These are phyloP conservation scores for Mucor piriformis DNA, from an alignment of 371 early-diverging fungal species.

Conservation along the genomic window DNA sequence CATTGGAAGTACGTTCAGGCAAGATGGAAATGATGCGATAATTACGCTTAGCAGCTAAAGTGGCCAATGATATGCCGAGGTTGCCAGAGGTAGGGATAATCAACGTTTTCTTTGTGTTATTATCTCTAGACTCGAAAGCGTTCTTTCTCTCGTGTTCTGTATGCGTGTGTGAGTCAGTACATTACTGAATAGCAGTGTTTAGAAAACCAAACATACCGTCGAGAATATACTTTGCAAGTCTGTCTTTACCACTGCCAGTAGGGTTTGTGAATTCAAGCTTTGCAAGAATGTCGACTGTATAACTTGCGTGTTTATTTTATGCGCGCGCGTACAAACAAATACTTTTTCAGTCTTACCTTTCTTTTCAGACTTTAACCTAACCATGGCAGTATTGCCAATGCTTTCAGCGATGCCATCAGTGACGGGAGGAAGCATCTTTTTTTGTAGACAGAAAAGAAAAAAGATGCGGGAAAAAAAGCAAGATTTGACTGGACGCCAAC, in stretches of 20 bases:
- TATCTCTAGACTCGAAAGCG: constrained; percentile 21
- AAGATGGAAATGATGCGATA: constrained; percentile 66
- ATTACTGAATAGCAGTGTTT: too few species aligned
- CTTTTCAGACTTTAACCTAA: constrained; percentile 22
- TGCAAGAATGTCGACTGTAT: constrained; percentile 59
- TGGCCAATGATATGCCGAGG: constrained; percentile 55
- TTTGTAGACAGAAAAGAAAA: not conserved
- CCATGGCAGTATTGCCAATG: constrained; percentile 49
- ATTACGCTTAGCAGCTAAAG: constrained; percentile 43
- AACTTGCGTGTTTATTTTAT: not conserved
- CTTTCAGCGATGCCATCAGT: constrained; percentile 28
- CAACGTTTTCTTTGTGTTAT: constrained; percentile 46
- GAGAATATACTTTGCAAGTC: constrained; percentile 67
- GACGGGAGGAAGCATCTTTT: constrained; percentile 40
- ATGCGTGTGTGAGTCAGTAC: too few species aligned
- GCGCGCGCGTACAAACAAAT: too few species aligned
- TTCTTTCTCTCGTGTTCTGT: constrained; percentile 20
- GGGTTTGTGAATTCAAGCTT: constrained; percentile 80
- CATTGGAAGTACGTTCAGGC: constrained; percentile 75
- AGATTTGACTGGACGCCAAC: not conserved
- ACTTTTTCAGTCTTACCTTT: constrained; percentile 30
- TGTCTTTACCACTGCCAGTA: constrained; percentile 76
- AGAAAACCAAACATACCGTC: too few species aligned
- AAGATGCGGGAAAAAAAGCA: constrained; percentile 1
- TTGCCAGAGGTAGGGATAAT: constrained; percentile 80